Conservation (phyloP, 257 asterid species). For the Leptodermis oblonga region DNA sequence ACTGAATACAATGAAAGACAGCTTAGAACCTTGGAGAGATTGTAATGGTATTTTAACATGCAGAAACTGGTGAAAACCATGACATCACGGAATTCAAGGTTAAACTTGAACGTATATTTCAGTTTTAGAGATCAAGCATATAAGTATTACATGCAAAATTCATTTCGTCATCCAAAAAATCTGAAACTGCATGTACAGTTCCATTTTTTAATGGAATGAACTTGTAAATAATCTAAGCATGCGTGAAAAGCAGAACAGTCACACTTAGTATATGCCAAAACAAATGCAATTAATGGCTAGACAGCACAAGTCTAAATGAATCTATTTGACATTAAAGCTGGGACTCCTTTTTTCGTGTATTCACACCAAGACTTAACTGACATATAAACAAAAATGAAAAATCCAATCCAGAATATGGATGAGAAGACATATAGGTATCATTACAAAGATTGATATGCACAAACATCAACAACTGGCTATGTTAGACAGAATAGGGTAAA, state of each 20-base stretch:
- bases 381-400: neutral
- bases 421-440: neutral
- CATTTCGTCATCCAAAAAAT: neutral
- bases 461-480: neutral
- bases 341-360: neutral
- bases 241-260: neutral
- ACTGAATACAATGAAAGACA: slow-evolving; percentile 36
- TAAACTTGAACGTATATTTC: neutral
- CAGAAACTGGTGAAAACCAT: neutral
- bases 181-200: neutral
- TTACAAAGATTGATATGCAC: neutral
- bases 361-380: neutral
- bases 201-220: neutral
- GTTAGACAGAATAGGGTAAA: neutral
- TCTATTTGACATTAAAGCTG: neutral
- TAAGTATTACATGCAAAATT: neutral
- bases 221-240: neutral
- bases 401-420: neutral
- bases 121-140: neutral
- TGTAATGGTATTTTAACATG: neutral
- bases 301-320: neutral
- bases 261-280: neutral
- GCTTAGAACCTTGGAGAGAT: slow-evolving; percentile 13
- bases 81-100: neutral
- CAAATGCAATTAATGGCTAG: neutral